phyloP scores from a whole-genome alignment of 495 filamentous ascomycete genomes.

The Penicillium pulvis region DNA sequence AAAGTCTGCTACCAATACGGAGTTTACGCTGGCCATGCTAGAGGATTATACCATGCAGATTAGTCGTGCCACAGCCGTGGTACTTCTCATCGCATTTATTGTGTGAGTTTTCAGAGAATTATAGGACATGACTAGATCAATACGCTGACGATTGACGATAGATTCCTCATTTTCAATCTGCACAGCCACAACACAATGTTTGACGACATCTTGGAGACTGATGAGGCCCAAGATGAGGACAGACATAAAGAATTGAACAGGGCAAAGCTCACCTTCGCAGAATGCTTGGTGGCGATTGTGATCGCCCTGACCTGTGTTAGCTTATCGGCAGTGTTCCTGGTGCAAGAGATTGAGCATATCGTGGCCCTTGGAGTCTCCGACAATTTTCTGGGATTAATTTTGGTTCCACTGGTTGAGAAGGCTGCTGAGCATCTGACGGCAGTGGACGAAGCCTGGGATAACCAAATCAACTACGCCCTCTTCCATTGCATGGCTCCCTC shows the following conservation, averaged over 20 bases:
- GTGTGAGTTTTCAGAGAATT: slow-evolving; percentile 35
- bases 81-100: slow-evolving; percentile 77
- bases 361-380: slow-evolving; percentile 72
- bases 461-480: slow-evolving; percentile 78
- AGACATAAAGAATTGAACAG: slow-evolving; percentile 62
- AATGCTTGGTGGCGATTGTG: slow-evolving; percentile 67
- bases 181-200: slow-evolving; percentile 82
- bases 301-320: slow-evolving; percentile 73
- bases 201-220: slow-evolving; percentile 65
- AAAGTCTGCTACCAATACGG: slow-evolving; percentile 34
- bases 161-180: slow-evolving; percentile 81
- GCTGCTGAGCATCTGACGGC: slow-evolving; percentile 88
- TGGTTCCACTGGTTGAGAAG: slow-evolving; percentile 83
- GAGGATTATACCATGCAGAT: slow-evolving; percentile 58
- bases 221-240: slow-evolving; percentile 73
- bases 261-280: slow-evolving; percentile 76
- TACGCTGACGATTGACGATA: slow-evolving; percentile 22
- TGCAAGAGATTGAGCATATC: slow-evolving; percentile 75
- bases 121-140: background rate
- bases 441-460: slow-evolving; percentile 82
- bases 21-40: slow-evolving; percentile 42
- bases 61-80: slow-evolving; percentile 73
- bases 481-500: slow-evolving; percentile 86
- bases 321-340: slow-evolving; percentile 79
- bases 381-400: slow-evolving; percentile 75